Evolutionary conservation across 129 eudicot species (phyloP), one percentile per base, ranked within the genome.

Genomic region (Escallonia herrerae): DNA sequence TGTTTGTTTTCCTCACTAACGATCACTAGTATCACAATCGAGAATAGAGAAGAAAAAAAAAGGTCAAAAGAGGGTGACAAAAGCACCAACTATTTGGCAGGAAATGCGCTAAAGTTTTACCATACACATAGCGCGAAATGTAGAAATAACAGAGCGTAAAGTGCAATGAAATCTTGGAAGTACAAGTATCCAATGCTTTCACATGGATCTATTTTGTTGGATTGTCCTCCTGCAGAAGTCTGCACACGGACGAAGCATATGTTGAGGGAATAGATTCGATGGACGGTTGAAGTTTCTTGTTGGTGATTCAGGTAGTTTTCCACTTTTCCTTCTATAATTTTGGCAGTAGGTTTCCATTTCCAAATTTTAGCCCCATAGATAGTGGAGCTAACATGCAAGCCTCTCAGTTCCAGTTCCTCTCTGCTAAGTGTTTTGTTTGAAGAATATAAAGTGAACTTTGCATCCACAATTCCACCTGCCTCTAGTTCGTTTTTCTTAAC

Each of bases 301-400:
- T 48, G 15, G 46, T 64, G 59, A 10, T 65, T 65, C 60, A 52
- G 59, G 70, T n/a, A 2, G 40, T 65, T 65, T 65, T 65, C 59
- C 51, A n/a, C n/a, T n/a, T n/a, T n/a, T n/a, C n/a, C n/a, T n/a
- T n/a, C n/a, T n/a, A n/a, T n/a, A n/a, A 38, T 48, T 65, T 65
- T 65, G 69, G 60, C 50, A 51, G 60, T 52, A 54, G 9, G 72
- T 55, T 65, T 65, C 47, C 40, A 46, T 65, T 65, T 63, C 33
- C 43, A 13, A 13, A 41, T 6, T 39, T 56, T 46, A 22, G 62
- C 5, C 7, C 40, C 15, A 2, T 3, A 38, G 4, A 12, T 11
- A 58, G 72, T 67, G 72, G 72, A 67, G 53, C 62, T 67, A 67
- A 67, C 72, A 43, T 67, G 72, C 72, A 67, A 13, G 44, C 53